Conservation (phyloP, 2,329 filamentous ascomycete genomes). For the Fusarium goolgardi region DNA sequence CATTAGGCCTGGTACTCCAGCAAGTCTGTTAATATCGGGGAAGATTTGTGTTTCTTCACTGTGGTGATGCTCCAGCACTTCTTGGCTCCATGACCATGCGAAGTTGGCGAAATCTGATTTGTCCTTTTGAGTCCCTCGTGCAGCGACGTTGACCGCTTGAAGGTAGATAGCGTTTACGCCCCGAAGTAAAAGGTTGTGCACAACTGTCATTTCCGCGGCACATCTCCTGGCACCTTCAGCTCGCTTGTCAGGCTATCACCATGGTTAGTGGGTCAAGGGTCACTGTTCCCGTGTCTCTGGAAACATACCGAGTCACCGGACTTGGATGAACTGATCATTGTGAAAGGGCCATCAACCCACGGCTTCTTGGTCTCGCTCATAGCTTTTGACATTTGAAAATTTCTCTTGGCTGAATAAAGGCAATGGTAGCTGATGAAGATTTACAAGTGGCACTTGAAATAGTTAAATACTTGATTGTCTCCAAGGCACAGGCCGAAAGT, state of each 20-base stretch:
- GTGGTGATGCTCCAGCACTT: slow-evolving; percentile 55
- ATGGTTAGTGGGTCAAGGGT: neutral
- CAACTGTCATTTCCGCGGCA: slow-evolving; percentile 50
- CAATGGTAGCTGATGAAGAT: neutral
- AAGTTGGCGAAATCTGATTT: slow-evolving; percentile 51
- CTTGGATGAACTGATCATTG: slow-evolving; percentile 46
- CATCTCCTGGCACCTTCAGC: slow-evolving; percentile 37
- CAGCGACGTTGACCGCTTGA: slow-evolving; percentile 52
- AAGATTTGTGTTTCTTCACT: slow-evolving; percentile 56
- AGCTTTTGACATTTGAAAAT: accelerated
- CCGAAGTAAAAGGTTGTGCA: slow-evolving; percentile 54
- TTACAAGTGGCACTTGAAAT: neutral
- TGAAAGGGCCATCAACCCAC: slow-evolving; percentile 52
- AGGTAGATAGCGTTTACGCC: slow-evolving; percentile 55
- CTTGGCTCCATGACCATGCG: slow-evolving; percentile 48
- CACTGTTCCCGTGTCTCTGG: accelerated
- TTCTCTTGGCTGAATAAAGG: too few species aligned
- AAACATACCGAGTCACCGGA: slow-evolving; percentile 42
- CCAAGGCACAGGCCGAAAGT: neutral
- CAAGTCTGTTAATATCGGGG: slow-evolving; percentile 52
- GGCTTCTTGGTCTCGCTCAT: slow-evolving; percentile 36
- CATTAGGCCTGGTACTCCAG: slow-evolving; percentile 54
- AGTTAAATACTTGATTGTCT: neutral
- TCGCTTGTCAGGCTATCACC: slow-evolving; percentile 27
- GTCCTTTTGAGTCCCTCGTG: slow-evolving; percentile 47